Evolutionary conservation across 2,329 filamentous ascomycete species (phyloP), one percentile per base, ranked within the genome.

Genomic region (Ceratocystis cubensis): DNA sequence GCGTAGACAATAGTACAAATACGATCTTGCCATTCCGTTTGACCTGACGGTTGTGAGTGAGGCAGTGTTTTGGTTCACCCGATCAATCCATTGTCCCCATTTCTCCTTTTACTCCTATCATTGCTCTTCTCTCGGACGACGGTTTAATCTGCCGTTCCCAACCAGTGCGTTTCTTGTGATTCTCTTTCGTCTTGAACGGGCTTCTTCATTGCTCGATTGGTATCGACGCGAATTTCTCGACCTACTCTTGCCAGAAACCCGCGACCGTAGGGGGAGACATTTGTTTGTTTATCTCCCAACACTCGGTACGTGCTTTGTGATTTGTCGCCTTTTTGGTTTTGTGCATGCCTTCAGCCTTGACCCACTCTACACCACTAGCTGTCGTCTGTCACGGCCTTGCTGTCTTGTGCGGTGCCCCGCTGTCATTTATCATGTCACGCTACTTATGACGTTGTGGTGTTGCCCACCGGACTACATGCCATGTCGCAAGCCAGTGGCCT

Each of bases 211-310:
- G 73, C 69, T 45, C 70, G 71, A 7, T 25, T 53, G n/a, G 1
- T 7, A 57, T 57, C 53, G 53, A 53, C 48, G 7, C 22, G 5
- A 46, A 6, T 10, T 41, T 41, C 8, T 37, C 37, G 22, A 33
- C 41, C 61, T 46, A 63, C 20, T 45, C 22, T 65, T 50, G 20
- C 56, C 50, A 28, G 20, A 13, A 41, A 41, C 37, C 30, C 46
- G 65, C 48, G 65, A 66, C 75, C 78, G 77, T 79, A 80, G 90
- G 91, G 37, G 89, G 91, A 96, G 88, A 91, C 91, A 96, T 96
- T 96, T 78, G 87, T 76, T 96, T 96, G 91, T 96, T 91, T 81
- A 89, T 96, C 91, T 96, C 91, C 88, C 84, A 41, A 78, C 83
- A 82, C 76, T 83, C 80, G 82, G 84, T 87, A 85, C 77, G 81